Conservation (phyloP, 345 rosid genomes). For the Hypericum perforatum region DNA sequence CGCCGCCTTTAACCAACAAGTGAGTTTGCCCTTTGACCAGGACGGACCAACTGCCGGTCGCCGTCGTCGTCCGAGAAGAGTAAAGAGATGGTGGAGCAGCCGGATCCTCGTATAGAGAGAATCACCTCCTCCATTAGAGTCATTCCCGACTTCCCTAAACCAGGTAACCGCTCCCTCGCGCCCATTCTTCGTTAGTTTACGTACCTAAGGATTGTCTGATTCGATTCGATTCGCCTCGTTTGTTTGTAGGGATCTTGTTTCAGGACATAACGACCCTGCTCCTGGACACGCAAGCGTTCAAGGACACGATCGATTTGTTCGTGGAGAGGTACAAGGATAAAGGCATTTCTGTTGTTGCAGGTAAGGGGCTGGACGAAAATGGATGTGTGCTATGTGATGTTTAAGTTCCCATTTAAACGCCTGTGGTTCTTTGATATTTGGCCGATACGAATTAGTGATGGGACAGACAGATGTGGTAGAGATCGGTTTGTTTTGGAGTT, state of each 20-base stretch:
- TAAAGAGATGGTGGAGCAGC: slow-evolving; percentile 21
- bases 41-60: too few relatives aligned
- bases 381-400: too few relatives aligned
- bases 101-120: slow-evolving; percentile 52
- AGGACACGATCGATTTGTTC: slow-evolving; percentile 71
- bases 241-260: slow-evolving; percentile 64
- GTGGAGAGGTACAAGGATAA: slow-evolving; percentile 65
- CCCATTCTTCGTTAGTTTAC: neutral
- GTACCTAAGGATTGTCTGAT: neutral
- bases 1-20: too few relatives aligned
- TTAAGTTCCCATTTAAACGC: too few relatives aligned
- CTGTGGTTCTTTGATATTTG: too few relatives aligned
- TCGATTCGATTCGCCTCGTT: neutral
- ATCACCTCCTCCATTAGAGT: slow-evolving; percentile 68
- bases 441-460: too few relatives aligned
- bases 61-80: too few relatives aligned
- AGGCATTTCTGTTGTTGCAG: slow-evolving; percentile 70
- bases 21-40: too few relatives aligned
- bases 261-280: slow-evolving; percentile 82
- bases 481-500: too few relatives aligned
- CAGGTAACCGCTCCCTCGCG: slow-evolving; percentile 32
- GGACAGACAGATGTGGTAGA: too few relatives aligned
- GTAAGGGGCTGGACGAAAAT: slow-evolving; percentile 17
- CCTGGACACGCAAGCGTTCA: slow-evolving; percentile 59
- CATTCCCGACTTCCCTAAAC: slow-evolving; percentile 89